Percentiles rank a stretch among this genome's conserved stretches.
phyloP scores from a whole-genome alignment of 2,329 filamentous ascomycete genomes.

The Bipolaris zeicola region DNA sequence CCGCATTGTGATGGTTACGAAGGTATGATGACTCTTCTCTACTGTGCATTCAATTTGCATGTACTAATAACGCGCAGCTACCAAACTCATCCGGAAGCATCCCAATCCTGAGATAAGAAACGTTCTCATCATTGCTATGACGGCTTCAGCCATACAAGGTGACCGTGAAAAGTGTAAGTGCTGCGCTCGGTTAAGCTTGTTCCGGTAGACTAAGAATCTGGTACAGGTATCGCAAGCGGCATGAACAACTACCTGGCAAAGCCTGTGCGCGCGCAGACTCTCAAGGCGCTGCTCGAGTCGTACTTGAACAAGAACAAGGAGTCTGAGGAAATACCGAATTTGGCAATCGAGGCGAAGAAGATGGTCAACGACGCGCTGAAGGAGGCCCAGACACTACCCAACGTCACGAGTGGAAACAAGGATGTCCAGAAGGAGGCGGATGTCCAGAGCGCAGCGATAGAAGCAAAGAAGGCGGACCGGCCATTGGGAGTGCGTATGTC shows the following conservation, averaged over 20 bases:
- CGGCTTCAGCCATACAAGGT: conserved; percentile 89
- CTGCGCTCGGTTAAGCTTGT: too few species aligned
- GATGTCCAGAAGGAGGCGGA: not conserved
- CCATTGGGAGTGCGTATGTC: conserved; percentile 22
- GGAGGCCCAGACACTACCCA: conserved; percentile 21
- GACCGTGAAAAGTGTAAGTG: conserved; percentile 74
- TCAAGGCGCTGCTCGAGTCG: conserved; percentile 80
- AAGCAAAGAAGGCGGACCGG: conserved; percentile 14
- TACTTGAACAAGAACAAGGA: conserved; percentile 62
- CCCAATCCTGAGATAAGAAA: conserved; percentile 75
- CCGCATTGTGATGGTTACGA: conserved; percentile 91
- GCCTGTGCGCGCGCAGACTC: conserved; percentile 84
- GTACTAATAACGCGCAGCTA: conserved; percentile 59
- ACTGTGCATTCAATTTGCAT: not conserved
- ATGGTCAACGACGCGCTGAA: conserved; percentile 47
- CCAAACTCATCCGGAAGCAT: conserved; percentile 79
- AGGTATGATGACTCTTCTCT: conserved; percentile 25
- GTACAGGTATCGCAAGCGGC: conserved; percentile 74
- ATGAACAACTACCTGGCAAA: conserved; percentile 99
- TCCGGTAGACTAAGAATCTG: too few species aligned
- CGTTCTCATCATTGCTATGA: conserved; percentile 96
- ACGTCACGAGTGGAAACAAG: conserved; percentile 1
- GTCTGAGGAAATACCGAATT: conserved; percentile 43
- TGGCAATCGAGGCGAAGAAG: conserved; percentile 54
- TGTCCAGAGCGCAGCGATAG: not conserved